Evolutionary conservation across 257 asterid species (phyloP).

Genomic region (Fraxinus anomala): DNA sequence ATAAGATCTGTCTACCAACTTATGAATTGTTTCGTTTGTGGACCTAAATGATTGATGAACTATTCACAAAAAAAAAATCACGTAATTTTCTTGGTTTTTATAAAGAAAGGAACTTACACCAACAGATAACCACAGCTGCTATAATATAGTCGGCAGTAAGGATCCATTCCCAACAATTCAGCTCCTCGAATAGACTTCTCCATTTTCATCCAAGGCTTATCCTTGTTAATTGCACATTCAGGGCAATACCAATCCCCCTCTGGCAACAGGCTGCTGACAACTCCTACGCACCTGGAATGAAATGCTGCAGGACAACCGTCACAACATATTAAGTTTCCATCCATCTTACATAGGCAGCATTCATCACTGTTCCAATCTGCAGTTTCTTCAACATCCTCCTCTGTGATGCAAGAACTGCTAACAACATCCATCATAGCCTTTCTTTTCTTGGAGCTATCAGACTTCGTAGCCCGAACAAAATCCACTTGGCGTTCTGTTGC

Average conservation of each 20-base stretch:
- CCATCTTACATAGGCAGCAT: conserved; percentile 95
- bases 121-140: conserved; percentile 86
- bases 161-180: conserved; percentile 76
- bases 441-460: conserved; percentile 54
- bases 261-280: conserved; percentile 76
- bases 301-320: conserved; percentile 99
- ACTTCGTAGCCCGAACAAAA: conserved; percentile 49
- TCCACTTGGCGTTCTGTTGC: conserved; percentile 54
- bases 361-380: conserved; percentile 87
- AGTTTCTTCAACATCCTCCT: conserved; percentile 56
- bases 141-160: conserved; percentile 67
- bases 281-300: conserved; percentile 93
- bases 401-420: conserved; percentile 60
- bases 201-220: conserved; percentile 62
- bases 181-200: conserved; percentile 75
- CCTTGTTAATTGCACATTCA: conserved; percentile 75
- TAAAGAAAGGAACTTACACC: conserved; percentile 67
- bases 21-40: background rate
- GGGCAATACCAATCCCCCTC: conserved; percentile 99
- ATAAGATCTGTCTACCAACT: conserved; percentile 19
- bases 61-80: conserved; percentile 20
- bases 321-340: conserved; percentile 92
- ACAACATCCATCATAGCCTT: conserved; percentile 53
- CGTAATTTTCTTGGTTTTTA: conserved; percentile 20
- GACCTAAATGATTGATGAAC: conserved; percentile 9